Evolutionary conservation across 164 flowering plant species (phyloP), one percentile per base, ranked within the genome.

Genomic region (Dillenia turbinata): DNA sequence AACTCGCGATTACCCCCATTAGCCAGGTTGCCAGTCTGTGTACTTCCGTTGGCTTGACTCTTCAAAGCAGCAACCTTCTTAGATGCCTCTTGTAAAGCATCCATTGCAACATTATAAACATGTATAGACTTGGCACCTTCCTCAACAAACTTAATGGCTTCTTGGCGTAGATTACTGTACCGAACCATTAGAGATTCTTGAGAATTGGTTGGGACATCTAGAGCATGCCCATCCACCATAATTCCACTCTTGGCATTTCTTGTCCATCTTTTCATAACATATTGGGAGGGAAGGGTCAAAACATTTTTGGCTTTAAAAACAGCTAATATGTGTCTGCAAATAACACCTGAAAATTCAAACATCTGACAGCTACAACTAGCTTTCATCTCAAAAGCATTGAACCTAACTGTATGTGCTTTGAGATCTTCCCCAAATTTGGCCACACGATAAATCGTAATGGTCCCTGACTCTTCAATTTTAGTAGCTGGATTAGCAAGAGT

Each of bases 291-390:
- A 24, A 85, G 78, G 43, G 73, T 74, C 19, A 79, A 74, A 64
- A 83, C 78, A 69, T 79, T 81, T 53, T 72, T 74, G 2, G 73
- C 77, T 66, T 77, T 77, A 50, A 83, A 81, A 46, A 83, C 85
- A 47, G 83, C 77, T 59, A 83, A 69, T 52, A 75, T 63, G 56
- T 85, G 89, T 48, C 83, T 77, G 66, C 89, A 85, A 22, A 79
- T 57, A 10, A 85, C 63, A 24, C 87, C 89, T 19, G 83, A 78
- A 66, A 65, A 82, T 60, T 82, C 83, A 74, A 84, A 84, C 81
- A 76, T 78, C 59, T 73, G 76, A 58, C 88, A 84, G 71, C 82
- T 84, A 67, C 85, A 84, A 52, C 64, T 60, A 52, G 86, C 80
- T 69, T 69, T 77, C 79, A 49, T 74, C 48, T 77, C 81, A 54